These are phyloP conservation scores for Polygonum maritimum DNA, from an alignment of 148 eudicot genomes.

Conservation along the genomic window DNA sequence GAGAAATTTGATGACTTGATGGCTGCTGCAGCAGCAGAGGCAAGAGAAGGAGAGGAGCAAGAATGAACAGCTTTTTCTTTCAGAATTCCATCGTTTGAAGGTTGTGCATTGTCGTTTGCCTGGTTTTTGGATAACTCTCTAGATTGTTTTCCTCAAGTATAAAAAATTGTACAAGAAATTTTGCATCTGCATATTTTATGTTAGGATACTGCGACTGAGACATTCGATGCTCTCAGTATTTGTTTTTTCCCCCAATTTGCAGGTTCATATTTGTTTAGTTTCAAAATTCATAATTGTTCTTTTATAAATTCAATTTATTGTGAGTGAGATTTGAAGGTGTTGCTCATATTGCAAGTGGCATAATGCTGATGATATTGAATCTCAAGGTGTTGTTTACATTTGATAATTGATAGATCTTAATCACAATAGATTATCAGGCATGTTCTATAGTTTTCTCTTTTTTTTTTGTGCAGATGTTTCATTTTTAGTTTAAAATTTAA, in stretches of 20 bases:
- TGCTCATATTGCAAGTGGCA: too few relatives aligned
- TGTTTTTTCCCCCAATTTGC: background rate
- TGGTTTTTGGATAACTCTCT: slow-evolving; percentile 4
- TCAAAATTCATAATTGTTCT: background rate
- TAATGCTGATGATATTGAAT: background rate
- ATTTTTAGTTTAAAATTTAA: too few relatives aligned
- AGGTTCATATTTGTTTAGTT: background rate
- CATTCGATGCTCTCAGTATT: background rate
- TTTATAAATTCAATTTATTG: background rate
- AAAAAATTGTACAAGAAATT: slow-evolving; percentile 4
- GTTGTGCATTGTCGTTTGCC: background rate
- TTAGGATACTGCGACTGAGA: background rate
- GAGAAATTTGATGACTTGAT: slow-evolving; percentile 81
- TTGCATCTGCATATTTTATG: background rate
- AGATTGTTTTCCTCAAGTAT: slow-evolving; percentile 12
- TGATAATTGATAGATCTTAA: too few relatives aligned
- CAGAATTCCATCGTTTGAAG: background rate
- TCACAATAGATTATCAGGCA: too few relatives aligned
- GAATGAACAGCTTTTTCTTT: background rate
- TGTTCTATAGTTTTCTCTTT: too few relatives aligned
- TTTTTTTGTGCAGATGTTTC: too few relatives aligned
- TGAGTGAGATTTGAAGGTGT: background rate
- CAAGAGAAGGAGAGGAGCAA: slow-evolving; percentile 34
- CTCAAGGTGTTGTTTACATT: background rate
- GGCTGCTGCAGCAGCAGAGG: slow-evolving; percentile 59